Percentiles rank a stretch among this genome's conserved stretches.
Conservation (phyloP, 371 early-diverging fungal species). For the Rhizopus arrhizus region DNA sequence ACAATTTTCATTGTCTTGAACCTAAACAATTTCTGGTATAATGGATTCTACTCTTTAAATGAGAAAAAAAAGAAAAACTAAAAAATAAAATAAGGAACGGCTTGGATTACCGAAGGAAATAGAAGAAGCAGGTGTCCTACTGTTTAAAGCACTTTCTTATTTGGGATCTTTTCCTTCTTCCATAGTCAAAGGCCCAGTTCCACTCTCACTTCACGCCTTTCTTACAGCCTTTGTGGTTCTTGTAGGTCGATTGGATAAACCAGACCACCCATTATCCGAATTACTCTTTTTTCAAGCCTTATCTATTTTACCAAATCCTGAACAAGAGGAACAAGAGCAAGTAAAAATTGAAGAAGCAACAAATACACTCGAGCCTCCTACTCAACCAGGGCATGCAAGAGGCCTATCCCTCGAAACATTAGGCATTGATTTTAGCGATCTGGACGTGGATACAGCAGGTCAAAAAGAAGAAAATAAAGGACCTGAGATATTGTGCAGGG, state of each 20-base stretch:
- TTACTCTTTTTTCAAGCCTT: conserved; percentile 48
- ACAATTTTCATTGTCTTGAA: conserved; percentile 48
- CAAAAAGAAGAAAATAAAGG: conserved; percentile 8
- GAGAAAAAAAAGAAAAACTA: neutral
- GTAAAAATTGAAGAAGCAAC: conserved; percentile 5
- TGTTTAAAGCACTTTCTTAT: conserved; percentile 53
- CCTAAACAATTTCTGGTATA: conserved; percentile 48
- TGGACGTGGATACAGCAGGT: conserved; percentile 23
- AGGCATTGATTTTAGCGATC: conserved; percentile 44
- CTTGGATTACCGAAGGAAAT: conserved; percentile 39
- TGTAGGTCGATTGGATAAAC: conserved; percentile 37
- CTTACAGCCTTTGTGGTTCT: conserved; percentile 46
- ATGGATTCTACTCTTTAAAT: neutral
- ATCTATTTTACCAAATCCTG: conserved; percentile 31
- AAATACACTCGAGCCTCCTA: neutral
- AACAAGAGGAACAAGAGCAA: neutral
- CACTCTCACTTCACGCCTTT: conserved; percentile 37
- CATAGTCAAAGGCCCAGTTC: conserved; percentile 16
- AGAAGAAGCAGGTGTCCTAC: conserved; percentile 42
- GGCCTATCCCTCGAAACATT: conserved; percentile 43
- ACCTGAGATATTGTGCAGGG: conserved; percentile 30
- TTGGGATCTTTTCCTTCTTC: conserved; percentile 45
- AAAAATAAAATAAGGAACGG: conserved; percentile 30
- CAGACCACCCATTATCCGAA: conserved; percentile 25
- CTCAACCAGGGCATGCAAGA: conserved; percentile 10